Evolutionary conservation across 495 filamentous ascomycete genomes (phyloP).

Genomic region (Astrothelium subdiscretum): DNA sequence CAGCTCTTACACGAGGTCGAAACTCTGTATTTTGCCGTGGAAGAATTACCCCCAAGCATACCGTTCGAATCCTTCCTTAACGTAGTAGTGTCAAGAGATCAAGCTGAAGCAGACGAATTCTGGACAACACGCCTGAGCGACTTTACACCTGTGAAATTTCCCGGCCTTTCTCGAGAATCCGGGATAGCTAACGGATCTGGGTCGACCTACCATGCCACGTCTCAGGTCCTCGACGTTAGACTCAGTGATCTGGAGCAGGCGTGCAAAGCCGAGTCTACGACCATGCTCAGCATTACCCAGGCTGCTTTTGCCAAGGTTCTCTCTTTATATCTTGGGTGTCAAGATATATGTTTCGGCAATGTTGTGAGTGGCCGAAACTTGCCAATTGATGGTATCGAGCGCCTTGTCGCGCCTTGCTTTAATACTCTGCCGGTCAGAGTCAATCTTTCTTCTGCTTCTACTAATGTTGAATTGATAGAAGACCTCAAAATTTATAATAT

Average conservation of each 20-base stretch:
- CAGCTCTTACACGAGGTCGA: conserved; percentile 56
- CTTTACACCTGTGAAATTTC: conserved; percentile 39
- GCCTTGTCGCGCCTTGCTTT: conserved; percentile 74
- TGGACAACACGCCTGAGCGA: conserved; percentile 45
- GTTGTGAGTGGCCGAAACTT: conserved; percentile 63
- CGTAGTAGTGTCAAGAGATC: conserved; percentile 31
- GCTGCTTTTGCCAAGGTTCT: conserved; percentile 55
- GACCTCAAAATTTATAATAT: conserved; percentile 46
- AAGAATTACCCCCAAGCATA: conserved; percentile 32
- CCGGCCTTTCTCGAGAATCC: conserved; percentile 15
- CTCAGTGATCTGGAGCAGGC: conserved; percentile 28
- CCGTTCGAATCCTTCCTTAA: conserved; percentile 41
- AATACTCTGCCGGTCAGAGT: conserved; percentile 75
- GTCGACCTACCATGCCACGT: background rate
- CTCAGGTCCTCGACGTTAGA: background rate
- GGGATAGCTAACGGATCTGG: conserved; percentile 1
- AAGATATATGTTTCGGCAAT: conserved; percentile 73
- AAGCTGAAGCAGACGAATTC: conserved; percentile 39
- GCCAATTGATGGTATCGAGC: conserved; percentile 49
- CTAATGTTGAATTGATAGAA: conserved; percentile 40
- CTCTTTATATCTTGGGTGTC: conserved; percentile 34
- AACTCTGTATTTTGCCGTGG: conserved; percentile 29
- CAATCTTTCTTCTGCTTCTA: conserved; percentile 29
- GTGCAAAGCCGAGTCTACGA: conserved; percentile 41
- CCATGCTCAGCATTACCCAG: conserved; percentile 54